phyloP scores from a whole-genome alignment of 169 alveolate genomes.

The Eimeria sp. region DNA sequence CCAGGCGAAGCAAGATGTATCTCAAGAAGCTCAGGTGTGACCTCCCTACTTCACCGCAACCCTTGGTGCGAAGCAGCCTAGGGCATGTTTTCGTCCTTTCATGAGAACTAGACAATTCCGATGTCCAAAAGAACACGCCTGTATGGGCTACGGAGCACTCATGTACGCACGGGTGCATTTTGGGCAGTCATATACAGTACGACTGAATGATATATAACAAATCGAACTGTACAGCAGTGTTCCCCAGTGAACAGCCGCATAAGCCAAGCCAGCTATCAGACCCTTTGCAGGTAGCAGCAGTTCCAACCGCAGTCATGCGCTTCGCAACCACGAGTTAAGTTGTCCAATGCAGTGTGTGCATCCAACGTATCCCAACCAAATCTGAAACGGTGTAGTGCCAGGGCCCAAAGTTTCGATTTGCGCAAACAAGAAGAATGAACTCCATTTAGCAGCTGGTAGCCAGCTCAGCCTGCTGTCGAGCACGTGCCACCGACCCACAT shows the following conservation, averaged over 20 bases:
- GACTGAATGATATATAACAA: background rate
- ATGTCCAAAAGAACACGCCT: background rate
- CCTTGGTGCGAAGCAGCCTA: background rate
- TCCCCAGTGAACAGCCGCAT: background rate
- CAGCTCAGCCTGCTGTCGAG: background rate
- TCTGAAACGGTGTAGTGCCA: background rate
- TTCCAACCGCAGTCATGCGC: background rate
- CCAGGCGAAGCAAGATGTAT: background rate
- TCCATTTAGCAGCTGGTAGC: background rate
- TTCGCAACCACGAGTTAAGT: background rate
- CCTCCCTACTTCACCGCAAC: background rate
- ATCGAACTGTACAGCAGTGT: background rate
- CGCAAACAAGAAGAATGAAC: background rate
- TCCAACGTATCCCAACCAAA: background rate
- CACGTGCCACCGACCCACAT: conserved; percentile 9
- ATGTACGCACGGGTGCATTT: background rate
- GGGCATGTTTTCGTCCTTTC: background rate
- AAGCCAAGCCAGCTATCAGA: background rate
- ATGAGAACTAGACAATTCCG: background rate
- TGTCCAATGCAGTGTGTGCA: background rate
- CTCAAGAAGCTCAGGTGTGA: background rate
- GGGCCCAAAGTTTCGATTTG: background rate
- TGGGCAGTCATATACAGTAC: background rate
- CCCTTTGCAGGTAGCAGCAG: background rate
- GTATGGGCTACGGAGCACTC: background rate